Evolutionary conservation across 2,329 filamentous ascomycete genomes (phyloP).

Genomic region (Lasiodiplodia sp.): DNA sequence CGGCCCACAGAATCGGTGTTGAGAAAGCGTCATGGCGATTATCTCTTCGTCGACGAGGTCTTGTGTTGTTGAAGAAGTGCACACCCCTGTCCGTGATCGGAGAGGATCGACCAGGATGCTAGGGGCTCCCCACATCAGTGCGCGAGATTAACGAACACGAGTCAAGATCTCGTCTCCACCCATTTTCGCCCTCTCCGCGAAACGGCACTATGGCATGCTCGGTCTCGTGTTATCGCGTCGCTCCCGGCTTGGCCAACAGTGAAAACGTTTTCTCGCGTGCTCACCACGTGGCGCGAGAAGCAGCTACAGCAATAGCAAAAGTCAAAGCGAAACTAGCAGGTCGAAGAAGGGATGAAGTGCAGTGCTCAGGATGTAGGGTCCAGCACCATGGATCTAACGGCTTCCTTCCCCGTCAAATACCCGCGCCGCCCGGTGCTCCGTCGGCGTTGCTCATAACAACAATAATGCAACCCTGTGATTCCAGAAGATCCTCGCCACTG

Average conservation of each 20-base stretch:
- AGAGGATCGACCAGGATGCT: conserved; percentile 13
- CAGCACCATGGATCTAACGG: conserved; percentile 13
- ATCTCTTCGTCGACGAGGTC: too few species aligned
- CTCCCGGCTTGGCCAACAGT: background rate
- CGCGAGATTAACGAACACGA: conserved; percentile 4
- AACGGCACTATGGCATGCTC: background rate
- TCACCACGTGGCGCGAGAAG: background rate
- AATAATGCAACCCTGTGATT: background rate
- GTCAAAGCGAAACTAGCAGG: background rate
- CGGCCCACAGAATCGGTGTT: too few species aligned
- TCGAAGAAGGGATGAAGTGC: background rate
- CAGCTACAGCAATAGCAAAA: background rate
- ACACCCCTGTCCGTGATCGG: conserved; percentile 22
- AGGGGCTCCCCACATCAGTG: conserved; percentile 9
- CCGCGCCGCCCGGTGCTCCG: conserved; percentile 4
- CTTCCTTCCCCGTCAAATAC: background rate
- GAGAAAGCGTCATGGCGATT: background rate
- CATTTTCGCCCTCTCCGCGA: background rate
- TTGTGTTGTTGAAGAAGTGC: background rate
- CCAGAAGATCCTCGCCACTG: background rate
- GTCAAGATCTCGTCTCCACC: background rate
- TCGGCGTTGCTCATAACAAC: background rate
- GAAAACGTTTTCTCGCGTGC: background rate
- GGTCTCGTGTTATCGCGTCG: background rate
- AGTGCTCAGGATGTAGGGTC: background rate